A percentile compares a stretch with the other conserved stretches of the same genome.
Conservation (phyloP, 2,329 filamentous ascomycete species). For the Fusarium neocosmosporiellum region DNA sequence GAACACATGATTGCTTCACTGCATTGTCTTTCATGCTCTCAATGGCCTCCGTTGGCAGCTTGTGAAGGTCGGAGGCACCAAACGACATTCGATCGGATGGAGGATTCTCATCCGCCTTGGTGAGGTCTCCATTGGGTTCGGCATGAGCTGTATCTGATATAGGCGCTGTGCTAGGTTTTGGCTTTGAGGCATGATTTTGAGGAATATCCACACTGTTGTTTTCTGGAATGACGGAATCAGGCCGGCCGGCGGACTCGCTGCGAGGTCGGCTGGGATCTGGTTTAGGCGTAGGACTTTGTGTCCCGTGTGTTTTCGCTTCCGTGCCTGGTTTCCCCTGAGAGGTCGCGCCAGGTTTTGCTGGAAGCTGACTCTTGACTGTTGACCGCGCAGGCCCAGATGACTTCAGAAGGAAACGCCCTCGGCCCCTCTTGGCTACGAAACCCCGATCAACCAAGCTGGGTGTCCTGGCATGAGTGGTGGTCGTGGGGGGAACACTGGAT, state of each 20-base stretch:
- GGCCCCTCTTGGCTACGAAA: slow-evolving; percentile 32
- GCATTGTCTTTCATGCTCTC: not conserved
- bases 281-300: not conserved
- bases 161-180: not conserved
- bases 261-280: not conserved
- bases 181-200: not conserved
- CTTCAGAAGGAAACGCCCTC: slow-evolving; percentile 10
- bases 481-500: not conserved
- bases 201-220: not conserved
- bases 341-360: not conserved
- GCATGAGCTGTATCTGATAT: not conserved
- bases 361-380: not conserved
- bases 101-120: not conserved
- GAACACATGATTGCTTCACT: not conserved
- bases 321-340: not conserved
- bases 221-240: not conserved
- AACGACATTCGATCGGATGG: not conserved
- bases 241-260: not conserved
- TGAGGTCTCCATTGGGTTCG: not conserved
- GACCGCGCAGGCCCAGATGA: slow-evolving; percentile 17
- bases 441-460: slow-evolving; percentile 7
- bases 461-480: not conserved
- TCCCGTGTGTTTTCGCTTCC: not conserved
- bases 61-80: not conserved
- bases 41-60: not conserved